Percentiles rank a stretch among this genome's conserved stretches.
These are phyloP conservation scores for Ganoderma resinaceum DNA, from an alignment of 1,284 basidiomycete species.

Conservation along the genomic window DNA sequence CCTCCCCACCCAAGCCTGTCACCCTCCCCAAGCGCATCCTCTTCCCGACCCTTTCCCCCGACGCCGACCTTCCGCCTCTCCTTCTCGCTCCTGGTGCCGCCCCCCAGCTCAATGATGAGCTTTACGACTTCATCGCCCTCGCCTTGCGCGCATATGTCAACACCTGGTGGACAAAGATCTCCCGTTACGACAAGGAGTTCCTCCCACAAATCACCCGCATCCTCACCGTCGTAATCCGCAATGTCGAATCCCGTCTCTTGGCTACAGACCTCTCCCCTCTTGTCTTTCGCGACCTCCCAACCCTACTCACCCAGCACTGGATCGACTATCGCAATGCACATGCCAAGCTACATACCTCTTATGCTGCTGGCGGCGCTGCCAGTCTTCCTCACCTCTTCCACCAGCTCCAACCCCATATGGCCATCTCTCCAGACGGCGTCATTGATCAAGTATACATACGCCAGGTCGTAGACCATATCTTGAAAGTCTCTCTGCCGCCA, in stretches of 20 bases:
- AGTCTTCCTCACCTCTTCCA: slow-evolving; percentile 75
- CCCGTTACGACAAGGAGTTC: slow-evolving; percentile 83
- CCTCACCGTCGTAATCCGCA: slow-evolving; percentile 62
- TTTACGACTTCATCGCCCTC: slow-evolving; percentile 81
- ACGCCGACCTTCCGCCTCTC: slow-evolving; percentile 58
- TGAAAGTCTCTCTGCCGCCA: slow-evolving; percentile 69
- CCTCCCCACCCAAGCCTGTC: slow-evolving; percentile 37
- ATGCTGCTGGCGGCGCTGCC: slow-evolving; percentile 68
- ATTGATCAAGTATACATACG: slow-evolving; percentile 81
- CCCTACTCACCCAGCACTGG: slow-evolving; percentile 74
- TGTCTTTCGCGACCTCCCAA: slow-evolving; percentile 65
- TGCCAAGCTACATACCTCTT: slow-evolving; percentile 68
- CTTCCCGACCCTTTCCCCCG: slow-evolving; percentile 61
- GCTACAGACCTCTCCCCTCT: slow-evolving; percentile 64
- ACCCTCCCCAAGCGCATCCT: slow-evolving; percentile 72
- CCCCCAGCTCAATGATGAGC: slow-evolving; percentile 67
- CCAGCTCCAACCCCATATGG: slow-evolving; percentile 81
- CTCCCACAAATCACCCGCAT: slow-evolving; percentile 73
- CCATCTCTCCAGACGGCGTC: slow-evolving; percentile 64
- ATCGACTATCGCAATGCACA: slow-evolving; percentile 74
- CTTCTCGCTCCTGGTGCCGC: slow-evolving; percentile 50
- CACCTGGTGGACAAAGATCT: slow-evolving; percentile 84
- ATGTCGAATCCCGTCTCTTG: slow-evolving; percentile 64
- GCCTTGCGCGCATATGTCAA: slow-evolving; percentile 77
- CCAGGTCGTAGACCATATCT: slow-evolving; percentile 73